Base-by-base conservation (phyloP, 2,329 filamentous ascomycete genomes). In the Fusarium poae region DNA sequence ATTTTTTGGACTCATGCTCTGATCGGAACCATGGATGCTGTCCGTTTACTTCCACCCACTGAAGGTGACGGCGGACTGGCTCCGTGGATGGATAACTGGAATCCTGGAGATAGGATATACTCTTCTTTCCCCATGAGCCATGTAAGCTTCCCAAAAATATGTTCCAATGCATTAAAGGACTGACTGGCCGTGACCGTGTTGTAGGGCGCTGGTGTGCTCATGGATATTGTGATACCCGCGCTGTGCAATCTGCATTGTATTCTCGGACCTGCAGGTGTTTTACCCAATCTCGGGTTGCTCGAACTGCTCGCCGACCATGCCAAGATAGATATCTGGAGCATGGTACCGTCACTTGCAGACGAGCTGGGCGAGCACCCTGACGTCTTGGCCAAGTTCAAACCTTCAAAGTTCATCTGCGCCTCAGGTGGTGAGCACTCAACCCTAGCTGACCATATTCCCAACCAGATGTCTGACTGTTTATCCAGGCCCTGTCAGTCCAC, bases 121-220 rank as follows among this genome's bases (percentile, higher is more conserved):
- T 79, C 74, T 0, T 78, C 77, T 2, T 62, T 61, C 4, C 56
- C 58, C 1, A 61, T 62, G 58, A 61, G 58, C 2, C 57, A 62
- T 53, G 58, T 61, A 18, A 51, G 48, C 29, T 9, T 12, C 6
- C 18, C 6, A 0, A 2, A 18, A 16, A 2, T 2, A 1, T 12
- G 12, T 8, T 37, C 3, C 1, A 6, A 27, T 8, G 8, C 27
- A 0, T 6, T 10, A 11, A 3, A 5, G 0, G 8, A 20, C 23
- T 51, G 6, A 51, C 5, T 51, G 6, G 40, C 5, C 2, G 1
- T 2, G n/a, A 7, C 5, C 15, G n/a, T 21, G 1, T 21, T n/a
- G 7, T 25, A 49, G 79, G 78, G 78, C 3, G 80, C 81, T 0
- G 80, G 80, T 16, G 77, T 81, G 6, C 77, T 82, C 18, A 81